Conservation (phyloP, 202 grass and related monocot genomes). For the Panicum hallii region DNA sequence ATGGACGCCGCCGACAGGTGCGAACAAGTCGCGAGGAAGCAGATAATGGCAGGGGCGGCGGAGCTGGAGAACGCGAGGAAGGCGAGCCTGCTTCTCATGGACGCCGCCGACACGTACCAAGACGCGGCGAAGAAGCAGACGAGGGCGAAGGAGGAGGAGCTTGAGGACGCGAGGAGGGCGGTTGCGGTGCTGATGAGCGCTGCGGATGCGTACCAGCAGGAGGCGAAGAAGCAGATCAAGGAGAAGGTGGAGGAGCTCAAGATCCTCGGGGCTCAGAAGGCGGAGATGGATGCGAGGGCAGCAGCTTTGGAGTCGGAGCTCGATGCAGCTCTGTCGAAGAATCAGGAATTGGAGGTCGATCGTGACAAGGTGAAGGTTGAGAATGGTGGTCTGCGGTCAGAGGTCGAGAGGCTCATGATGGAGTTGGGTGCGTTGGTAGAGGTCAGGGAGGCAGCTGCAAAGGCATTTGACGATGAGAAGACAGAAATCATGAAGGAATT, state of each 20-base stretch:
- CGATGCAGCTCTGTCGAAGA: neutral
- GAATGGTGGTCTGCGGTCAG: neutral
- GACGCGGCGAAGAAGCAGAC: neutral
- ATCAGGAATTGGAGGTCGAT: neutral
- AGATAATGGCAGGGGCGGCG: neutral
- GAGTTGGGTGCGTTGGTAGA: neutral
- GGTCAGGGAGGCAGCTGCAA: neutral
- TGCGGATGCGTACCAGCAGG: neutral
- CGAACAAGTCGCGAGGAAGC: neutral
- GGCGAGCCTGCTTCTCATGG: neutral
- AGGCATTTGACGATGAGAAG: neutral
- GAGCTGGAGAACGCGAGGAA: conserved; percentile 9
- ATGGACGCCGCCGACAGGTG: neutral
- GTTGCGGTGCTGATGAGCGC: neutral
- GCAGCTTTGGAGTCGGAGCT: conserved; percentile 17
- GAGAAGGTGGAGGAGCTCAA: conserved; percentile 9
- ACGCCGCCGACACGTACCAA: neutral
- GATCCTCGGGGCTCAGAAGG: neutral
- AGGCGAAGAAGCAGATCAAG: neutral
- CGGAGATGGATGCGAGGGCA: neutral
- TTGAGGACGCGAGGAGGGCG: neutral
- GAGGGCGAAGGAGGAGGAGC: neutral
- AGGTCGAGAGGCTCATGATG: conserved; percentile 21
- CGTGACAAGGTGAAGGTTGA: neutral
- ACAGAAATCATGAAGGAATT: neutral